Evolutionary conservation across 768 basidiomycete species (phyloP).

Genomic region (Russula foetens): DNA sequence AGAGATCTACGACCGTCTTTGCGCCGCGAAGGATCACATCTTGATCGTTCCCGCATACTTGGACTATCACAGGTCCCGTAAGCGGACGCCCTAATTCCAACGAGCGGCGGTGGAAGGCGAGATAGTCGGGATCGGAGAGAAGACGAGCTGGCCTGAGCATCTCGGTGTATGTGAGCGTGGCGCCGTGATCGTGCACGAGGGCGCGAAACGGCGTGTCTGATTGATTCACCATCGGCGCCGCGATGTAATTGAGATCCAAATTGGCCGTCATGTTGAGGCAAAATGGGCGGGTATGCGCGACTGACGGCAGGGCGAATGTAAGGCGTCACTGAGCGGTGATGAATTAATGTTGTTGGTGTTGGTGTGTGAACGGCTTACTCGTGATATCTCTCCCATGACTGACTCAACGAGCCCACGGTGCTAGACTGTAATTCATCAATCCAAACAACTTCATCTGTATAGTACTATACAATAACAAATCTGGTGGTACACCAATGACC

Average conservation of each 20-base stretch:
- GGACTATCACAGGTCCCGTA: conserved; percentile 51
- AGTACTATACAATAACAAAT: no score
- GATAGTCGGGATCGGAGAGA: conserved; percentile 54
- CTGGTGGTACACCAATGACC: neutral
- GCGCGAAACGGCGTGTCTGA: conserved; percentile 69
- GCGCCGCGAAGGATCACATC: conserved; percentile 53
- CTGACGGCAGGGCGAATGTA: no score
- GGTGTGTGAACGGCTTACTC: neutral
- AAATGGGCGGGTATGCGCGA: neutral
- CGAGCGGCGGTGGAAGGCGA: conserved; percentile 54
- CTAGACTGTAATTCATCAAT: neutral
- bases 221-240: conserved; percentile 76
- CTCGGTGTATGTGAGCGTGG: conserved; percentile 66
- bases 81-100: conserved; percentile 30
- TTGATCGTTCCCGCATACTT: conserved; percentile 68
- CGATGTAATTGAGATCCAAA: conserved; percentile 33
- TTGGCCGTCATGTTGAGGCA: neutral
- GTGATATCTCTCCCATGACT: no score
- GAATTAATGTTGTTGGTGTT: no score
- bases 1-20: conserved; percentile 46
- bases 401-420: no score
- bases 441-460: neutral
- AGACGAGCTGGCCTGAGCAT: conserved; percentile 64
- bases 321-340: neutral
- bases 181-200: conserved; percentile 52